Conservation (phyloP, 2,329 filamentous ascomycete species). For the Sphaerulina vaccinii region DNA sequence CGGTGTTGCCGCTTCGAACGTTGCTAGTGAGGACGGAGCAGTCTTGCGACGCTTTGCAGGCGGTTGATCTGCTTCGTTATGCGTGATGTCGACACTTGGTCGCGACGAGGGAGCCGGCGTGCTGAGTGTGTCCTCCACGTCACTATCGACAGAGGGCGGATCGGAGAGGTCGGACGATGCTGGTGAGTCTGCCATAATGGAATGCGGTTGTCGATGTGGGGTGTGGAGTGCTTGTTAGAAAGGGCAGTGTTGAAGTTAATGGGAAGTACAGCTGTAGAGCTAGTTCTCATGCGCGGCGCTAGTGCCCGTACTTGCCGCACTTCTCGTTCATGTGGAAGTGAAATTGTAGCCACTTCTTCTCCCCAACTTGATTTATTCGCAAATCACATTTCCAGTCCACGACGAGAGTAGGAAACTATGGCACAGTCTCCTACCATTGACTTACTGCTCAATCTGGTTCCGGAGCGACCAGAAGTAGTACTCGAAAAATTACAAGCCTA, state of each 20-base stretch:
- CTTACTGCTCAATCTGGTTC: slow-evolving; percentile 59
- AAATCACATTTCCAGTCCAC: too few relatives aligned
- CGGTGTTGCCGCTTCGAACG: slow-evolving; percentile 28
- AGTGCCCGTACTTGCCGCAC: too few relatives aligned
- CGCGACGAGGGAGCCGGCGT: slow-evolving; percentile 48
- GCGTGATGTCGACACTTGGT: slow-evolving; percentile 44
- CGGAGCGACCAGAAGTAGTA: slow-evolving; percentile 74
- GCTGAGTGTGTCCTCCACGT: slow-evolving; percentile 56
- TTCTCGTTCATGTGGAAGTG: too few relatives aligned
- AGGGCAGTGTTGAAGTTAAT: too few relatives aligned
- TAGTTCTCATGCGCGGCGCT: too few relatives aligned
- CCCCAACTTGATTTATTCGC: too few relatives aligned
- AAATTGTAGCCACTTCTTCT: too few relatives aligned
- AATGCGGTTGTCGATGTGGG: neutral
- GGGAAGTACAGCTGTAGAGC: too few relatives aligned
- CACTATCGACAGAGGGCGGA: slow-evolving; percentile 61
- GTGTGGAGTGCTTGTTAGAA: neutral
- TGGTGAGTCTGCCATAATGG: slow-evolving; percentile 51
- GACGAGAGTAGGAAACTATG: slow-evolving; percentile 22
- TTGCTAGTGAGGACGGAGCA: slow-evolving; percentile 25
- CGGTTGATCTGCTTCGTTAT: slow-evolving; percentile 34
- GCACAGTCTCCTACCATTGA: slow-evolving; percentile 43
- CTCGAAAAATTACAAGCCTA: slow-evolving; percentile 71
- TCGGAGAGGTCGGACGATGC: slow-evolving; percentile 62
- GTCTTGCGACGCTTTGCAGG: slow-evolving; percentile 44